These are phyloP conservation scores for Didymella pinodella DNA, from an alignment of 2,329 filamentous ascomycete species.

Conservation along the genomic window DNA sequence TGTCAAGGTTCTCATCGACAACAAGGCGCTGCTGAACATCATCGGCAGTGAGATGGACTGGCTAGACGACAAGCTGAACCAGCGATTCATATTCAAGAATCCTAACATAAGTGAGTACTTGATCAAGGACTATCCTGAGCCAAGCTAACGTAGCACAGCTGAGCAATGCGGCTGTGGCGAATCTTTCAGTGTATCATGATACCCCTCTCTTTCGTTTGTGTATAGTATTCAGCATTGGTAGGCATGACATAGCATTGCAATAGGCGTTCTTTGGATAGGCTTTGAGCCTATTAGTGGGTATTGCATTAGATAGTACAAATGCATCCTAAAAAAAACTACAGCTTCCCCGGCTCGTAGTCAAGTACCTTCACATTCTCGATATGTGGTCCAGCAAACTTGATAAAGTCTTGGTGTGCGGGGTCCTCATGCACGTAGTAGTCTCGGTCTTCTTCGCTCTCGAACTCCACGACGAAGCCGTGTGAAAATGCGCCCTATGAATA, in stretches of 20 bases:
- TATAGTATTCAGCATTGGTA: conserved; percentile 40
- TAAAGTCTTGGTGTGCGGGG: conserved; percentile 68
- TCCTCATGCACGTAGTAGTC: conserved; percentile 74
- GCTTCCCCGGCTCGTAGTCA: conserved; percentile 64
- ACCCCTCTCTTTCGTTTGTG: conserved; percentile 26
- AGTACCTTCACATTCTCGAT: conserved; percentile 65
- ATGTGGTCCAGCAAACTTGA: conserved; percentile 58
- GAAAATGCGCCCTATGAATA: conserved; percentile 64
- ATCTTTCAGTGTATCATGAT: conserved; percentile 74
- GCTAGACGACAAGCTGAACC: conserved; percentile 92
- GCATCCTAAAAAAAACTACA: conserved; percentile 9
- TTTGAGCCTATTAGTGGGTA: background rate
- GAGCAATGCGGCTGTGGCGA: conserved; percentile 96
- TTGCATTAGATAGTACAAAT: conserved; percentile 17
- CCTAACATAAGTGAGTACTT: conserved; percentile 91
- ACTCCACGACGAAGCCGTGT: conserved; percentile 74
- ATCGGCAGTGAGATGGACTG: conserved; percentile 99
- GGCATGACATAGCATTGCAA: conserved; percentile 27
- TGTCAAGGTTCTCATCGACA: conserved; percentile 94
- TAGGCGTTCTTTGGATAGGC: conserved; percentile 26
- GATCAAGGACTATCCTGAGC: background rate
- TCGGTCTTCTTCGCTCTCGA: conserved; percentile 68
- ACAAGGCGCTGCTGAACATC: conserved; percentile 96
- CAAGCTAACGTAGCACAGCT: conserved; percentile 65
- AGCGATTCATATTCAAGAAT: conserved; percentile 93